Conservation (phyloP, 169 alveolate species). For the Amoebophrya sp. region DNA sequence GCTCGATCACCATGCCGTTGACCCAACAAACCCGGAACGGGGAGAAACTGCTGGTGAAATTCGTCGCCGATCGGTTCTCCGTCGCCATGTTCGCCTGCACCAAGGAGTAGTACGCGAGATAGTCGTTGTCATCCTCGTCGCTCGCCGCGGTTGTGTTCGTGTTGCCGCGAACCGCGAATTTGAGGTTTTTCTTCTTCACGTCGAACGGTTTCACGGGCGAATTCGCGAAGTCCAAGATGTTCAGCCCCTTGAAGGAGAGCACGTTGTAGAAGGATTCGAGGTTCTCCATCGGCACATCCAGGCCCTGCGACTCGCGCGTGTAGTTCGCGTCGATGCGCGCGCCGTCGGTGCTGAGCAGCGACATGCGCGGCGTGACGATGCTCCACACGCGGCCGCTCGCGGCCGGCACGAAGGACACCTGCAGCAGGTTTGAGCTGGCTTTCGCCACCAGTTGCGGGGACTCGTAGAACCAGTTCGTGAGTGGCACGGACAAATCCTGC, state of each 20-base stretch:
- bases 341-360: background rate
- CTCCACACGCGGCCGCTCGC: background rate
- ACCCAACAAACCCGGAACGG: background rate
- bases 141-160: background rate
- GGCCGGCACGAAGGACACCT: background rate
- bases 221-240: background rate
- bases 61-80: background rate
- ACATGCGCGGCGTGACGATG: background rate
- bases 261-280: background rate
- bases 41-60: background rate
- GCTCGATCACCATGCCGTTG: background rate
- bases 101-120: background rate
- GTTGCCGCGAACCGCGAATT: background rate
- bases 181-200: background rate
- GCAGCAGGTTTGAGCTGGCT: background rate
- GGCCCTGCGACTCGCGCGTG: background rate
- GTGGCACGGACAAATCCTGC: background rate
- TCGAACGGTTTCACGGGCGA: background rate
- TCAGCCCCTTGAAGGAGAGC: background rate
- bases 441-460: background rate
- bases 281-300: constrained; percentile 2
- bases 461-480: background rate
- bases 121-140: background rate
- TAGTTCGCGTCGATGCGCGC: background rate
- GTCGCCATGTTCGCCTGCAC: background rate